Conservation (phyloP, 2,329 filamentous ascomycete genomes). For the Microsporum canis region DNA sequence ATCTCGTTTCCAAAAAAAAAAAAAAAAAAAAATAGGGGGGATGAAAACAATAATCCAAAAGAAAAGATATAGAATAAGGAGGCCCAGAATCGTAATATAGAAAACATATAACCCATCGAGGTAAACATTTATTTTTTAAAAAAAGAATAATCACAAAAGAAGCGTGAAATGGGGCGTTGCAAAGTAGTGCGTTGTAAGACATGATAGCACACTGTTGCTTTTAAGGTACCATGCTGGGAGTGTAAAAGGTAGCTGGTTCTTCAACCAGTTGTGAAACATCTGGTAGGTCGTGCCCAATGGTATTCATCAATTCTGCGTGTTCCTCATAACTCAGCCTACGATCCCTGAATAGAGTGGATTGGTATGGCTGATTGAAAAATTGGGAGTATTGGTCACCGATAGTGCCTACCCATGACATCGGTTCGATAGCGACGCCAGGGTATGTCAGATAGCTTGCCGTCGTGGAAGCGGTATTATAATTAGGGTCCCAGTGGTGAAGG, state of each 20-base stretch:
- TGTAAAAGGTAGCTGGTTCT: conserved; percentile 34
- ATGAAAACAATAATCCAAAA: not conserved
- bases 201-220: not conserved
- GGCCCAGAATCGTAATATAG: not conserved
- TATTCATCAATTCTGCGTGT: conserved; percentile 71
- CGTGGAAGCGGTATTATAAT: conserved; percentile 29
- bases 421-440: conserved; percentile 25
- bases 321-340: conserved; percentile 65
- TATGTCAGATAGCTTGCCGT: conserved; percentile 27
- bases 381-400: conserved; percentile 38
- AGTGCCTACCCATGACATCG: conserved; percentile 32
- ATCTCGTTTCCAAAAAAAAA: not conserved
- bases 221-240: conserved; percentile 9
- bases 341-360: conserved; percentile 43
- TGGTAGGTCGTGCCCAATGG: conserved; percentile 51
- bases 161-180: not conserved
- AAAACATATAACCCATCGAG: not conserved
- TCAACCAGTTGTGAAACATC: conserved; percentile 31
- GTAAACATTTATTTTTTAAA: not conserved
- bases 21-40: not conserved
- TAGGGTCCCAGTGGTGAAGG: conserved; percentile 33
- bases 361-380: conserved; percentile 37
- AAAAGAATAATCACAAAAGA: not conserved
- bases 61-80: not conserved
- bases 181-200: not conserved